These are phyloP conservation scores for Solanum hybrid DNA, from an alignment of 305 asterid genomes.

Conservation along the genomic window DNA sequence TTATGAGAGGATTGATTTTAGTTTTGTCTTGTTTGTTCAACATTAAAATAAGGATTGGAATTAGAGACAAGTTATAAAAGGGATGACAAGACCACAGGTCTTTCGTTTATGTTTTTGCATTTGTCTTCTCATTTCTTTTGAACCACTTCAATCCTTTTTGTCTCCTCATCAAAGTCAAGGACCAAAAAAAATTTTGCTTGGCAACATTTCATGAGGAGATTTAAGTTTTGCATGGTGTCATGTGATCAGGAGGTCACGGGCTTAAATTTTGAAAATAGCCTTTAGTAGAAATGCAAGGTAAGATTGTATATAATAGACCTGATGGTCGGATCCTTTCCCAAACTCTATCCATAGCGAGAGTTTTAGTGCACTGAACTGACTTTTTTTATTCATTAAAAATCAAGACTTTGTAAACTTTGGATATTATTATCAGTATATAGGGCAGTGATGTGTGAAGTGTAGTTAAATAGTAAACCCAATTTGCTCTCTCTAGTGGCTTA, in stretches of 20 bases:
- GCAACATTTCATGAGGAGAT: background rate
- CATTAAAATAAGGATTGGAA: background rate
- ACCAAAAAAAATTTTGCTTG: background rate
- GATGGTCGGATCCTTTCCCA: fast-evolving
- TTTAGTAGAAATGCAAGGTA: no score
- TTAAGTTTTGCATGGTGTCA: background rate
- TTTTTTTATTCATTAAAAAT: no score
- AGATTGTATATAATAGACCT: background rate
- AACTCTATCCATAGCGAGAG: no score
- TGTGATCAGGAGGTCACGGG: background rate
- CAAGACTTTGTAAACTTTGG: background rate
- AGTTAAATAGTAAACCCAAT: background rate
- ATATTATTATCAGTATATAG: background rate
- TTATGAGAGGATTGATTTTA: background rate
- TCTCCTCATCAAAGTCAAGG: background rate
- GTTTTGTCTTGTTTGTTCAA: background rate
- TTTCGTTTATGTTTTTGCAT: background rate
- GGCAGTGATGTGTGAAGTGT: background rate
- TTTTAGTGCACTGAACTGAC: background rate
- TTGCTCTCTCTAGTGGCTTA: background rate
- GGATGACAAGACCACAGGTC: background rate
- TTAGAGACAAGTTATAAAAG: background rate
- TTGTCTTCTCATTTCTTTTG: slow-evolving; percentile 1
- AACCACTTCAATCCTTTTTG: slow-evolving; percentile 7
- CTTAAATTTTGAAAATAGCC: no score